These are phyloP conservation scores for Sugiyamaella paludigena DNA, from an alignment of 1,139 yeast species.

Conservation along the genomic window DNA sequence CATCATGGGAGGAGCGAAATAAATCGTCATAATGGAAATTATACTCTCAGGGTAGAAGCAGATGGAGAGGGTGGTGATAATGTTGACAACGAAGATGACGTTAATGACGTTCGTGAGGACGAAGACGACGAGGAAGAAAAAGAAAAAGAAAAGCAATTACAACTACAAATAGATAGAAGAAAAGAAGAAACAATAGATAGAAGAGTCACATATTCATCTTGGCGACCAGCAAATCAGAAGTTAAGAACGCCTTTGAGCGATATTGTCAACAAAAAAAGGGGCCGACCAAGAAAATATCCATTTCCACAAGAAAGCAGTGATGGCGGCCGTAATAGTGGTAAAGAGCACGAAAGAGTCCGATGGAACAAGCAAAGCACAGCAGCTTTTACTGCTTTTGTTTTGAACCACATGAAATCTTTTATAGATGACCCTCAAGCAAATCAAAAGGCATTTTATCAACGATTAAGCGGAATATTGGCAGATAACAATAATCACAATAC, in stretches of 20 bases:
- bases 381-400: constrained; percentile 9
- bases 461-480: constrained; percentile 3
- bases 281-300: constrained; percentile 7
- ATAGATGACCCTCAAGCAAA: constrained; percentile 12
- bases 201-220: too few relatives aligned
- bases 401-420: constrained; percentile 9
- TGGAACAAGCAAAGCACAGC: constrained; percentile 11
- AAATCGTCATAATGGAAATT: neutral
- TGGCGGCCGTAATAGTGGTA: neutral
- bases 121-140: neutral
- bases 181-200: too few relatives aligned
- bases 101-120: constrained; percentile 1
- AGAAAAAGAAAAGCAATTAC: neutral
- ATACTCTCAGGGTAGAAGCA: neutral
- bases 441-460: constrained; percentile 10
- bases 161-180: neutral
- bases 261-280: constrained; percentile 6
- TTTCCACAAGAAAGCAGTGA: neutral
- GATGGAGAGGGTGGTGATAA: neutral
- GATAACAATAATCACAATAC: neutral
- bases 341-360: constrained; percentile 10
- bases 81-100: neutral
- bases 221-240: too few relatives aligned
- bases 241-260: too few relatives aligned
- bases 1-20: neutral